phyloP scores from a whole-genome alignment of 805 yeast species.

The Cyberlindnera xishuangbannaensis region DNA sequence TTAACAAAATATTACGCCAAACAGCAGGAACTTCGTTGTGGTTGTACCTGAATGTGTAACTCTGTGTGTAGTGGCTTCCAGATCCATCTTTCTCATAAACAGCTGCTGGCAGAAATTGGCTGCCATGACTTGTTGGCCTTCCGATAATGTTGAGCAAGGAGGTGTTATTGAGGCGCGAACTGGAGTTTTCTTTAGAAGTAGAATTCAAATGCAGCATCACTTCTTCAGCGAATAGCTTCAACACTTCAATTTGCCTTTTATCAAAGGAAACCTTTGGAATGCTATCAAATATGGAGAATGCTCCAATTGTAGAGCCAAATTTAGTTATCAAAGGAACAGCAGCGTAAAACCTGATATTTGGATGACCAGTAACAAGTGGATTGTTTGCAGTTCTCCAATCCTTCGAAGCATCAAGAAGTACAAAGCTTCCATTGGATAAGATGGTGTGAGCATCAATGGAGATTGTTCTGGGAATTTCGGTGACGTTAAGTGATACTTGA shows the following conservation, averaged over 20 bases:
- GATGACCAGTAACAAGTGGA: slow-evolving; percentile 60
- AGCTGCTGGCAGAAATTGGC: slow-evolving; percentile 27
- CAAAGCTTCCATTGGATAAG: slow-evolving; percentile 48
- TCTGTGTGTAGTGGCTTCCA: slow-evolving; percentile 53
- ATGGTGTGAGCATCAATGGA: slow-evolving; percentile 69
- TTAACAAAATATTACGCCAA: slow-evolving; percentile 25
- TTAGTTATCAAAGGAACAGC: slow-evolving; percentile 51
- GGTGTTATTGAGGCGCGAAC: slow-evolving; percentile 3
- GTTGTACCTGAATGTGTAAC: slow-evolving; percentile 39
- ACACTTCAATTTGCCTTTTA: slow-evolving; percentile 28
- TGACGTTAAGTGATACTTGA: slow-evolving; percentile 41
- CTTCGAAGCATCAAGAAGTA: slow-evolving; percentile 50
- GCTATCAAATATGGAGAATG: slow-evolving; percentile 51
- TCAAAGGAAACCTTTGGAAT: slow-evolving; percentile 33
- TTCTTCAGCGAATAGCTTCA: slow-evolving; percentile 36
- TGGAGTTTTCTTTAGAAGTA: slow-evolving; percentile 20
- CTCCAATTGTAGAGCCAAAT: slow-evolving; percentile 46
- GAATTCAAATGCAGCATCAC: slow-evolving; percentile 37
- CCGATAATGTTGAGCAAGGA: slow-evolving; percentile 35
- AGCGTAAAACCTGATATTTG: slow-evolving; percentile 55
- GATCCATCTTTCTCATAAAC: slow-evolving; percentile 62
- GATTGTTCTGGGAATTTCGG: slow-evolving; percentile 46
- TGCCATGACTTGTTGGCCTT: slow-evolving; percentile 48
- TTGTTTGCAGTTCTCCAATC: slow-evolving; percentile 67
- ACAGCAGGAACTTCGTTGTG: slow-evolving; percentile 21